These are phyloP conservation scores for Fragaria ananassa DNA, from an alignment of 306 rosid genomes.

Conservation along the genomic window DNA sequence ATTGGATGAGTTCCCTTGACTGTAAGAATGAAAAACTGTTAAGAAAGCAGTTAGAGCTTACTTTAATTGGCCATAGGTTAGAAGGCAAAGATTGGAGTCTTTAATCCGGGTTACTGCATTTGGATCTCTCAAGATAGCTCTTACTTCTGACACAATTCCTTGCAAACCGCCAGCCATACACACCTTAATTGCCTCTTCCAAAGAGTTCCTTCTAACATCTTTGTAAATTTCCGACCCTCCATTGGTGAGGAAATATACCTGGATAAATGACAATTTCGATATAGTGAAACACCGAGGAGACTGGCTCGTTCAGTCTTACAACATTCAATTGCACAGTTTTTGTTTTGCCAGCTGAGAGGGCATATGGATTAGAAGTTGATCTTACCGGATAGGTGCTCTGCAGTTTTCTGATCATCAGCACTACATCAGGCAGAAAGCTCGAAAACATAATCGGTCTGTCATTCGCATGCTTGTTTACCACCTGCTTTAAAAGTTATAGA, in stretches of 20 bases:
- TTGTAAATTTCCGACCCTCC: slow-evolving; percentile 40
- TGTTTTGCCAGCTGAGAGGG: not conserved
- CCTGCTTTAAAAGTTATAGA: slow-evolving; percentile 30
- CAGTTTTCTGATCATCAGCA: slow-evolving; percentile 39
- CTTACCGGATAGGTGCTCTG: slow-evolving; percentile 69
- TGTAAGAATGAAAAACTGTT: not conserved
- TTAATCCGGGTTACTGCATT: slow-evolving; percentile 33
- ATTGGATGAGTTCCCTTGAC: not conserved
- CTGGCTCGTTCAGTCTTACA: not conserved
- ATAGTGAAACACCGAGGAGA: not conserved
- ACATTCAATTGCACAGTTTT: not conserved
- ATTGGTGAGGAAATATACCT: slow-evolving; percentile 51
- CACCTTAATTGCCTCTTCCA: slow-evolving; percentile 49
- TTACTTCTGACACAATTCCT: slow-evolving; percentile 49
- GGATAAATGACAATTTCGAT: not conserved
- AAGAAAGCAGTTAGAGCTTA: slow-evolving; percentile 13
- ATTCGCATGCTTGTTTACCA: slow-evolving; percentile 50
- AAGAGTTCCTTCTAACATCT: slow-evolving; percentile 47
- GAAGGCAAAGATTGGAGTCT: slow-evolving; percentile 36
- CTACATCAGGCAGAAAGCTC: slow-evolving; percentile 79
- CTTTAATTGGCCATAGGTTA: slow-evolving; percentile 52
- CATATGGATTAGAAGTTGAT: not conserved
- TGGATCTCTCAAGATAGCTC: slow-evolving; percentile 37
- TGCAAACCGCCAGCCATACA: slow-evolving; percentile 42
- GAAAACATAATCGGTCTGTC: slow-evolving; percentile 70